Base-by-base conservation (phyloP, 179 eudicot genomes). In the Silene vulgaris region DNA sequence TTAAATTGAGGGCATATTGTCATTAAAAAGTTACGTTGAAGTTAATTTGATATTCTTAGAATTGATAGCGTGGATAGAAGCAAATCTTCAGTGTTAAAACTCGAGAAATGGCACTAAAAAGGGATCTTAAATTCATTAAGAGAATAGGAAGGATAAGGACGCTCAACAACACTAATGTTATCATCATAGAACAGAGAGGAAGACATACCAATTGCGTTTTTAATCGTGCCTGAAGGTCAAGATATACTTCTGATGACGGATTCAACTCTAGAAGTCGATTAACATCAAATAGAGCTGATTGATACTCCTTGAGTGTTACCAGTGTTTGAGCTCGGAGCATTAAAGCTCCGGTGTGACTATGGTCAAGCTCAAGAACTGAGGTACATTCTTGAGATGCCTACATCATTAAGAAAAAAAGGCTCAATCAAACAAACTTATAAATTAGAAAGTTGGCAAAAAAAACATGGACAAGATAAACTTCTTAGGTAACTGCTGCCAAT, bases 311-410 rank as follows among this genome's bases (percentile, higher is more conserved):
- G 30, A 93, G 86, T 40, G 96, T 91, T 78, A 93, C 96, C 68
- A 93, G 82, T 69, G 96, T 93, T 80, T 93, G 98, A 74, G 98
- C 97, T 32, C 97, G 96, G 86, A 93, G 77, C 98, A 93, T 91
- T 62, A 91, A 74, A 35, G 98, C 98, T 79, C 96, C 97, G n/a
- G 96, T 90, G 87, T 91, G 98, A 16, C 89, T 85, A 68, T 84
- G 75, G 82, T 93, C 97, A 64, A 93, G 91, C 90, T 91, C 96
- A 75, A 93, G 96, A 75, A 93, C 98, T 66, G 88, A 90, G 2
- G 97, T 89, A 79, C 98, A 91, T 80, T 93, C 98, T 65, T 87
- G 89, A 74, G 98, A 91, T 75, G 97, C 97, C 98, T 93, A 84
- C 75, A 75, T 52, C 30, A 75, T 70, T 13, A 50, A 50, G 16